These are phyloP conservation scores for Candolleomyces eurysporus DNA, from an alignment of 768 basidiomycete genomes.

Conservation along the genomic window DNA sequence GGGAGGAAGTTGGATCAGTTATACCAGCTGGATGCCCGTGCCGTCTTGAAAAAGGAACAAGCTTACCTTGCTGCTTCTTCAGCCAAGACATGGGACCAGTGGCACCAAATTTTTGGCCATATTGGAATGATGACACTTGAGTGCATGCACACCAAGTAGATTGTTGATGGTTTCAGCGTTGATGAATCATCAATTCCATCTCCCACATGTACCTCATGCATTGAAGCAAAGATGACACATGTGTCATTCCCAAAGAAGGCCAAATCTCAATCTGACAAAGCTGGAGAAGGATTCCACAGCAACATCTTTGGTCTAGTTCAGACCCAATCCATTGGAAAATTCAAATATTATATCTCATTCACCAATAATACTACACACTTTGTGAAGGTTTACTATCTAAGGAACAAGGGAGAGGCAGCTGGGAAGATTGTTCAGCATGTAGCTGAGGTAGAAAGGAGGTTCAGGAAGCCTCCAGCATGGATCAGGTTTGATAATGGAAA, in stretches of 20 bases:
- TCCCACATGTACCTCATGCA: conserved; percentile 30
- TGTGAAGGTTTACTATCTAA: conserved; percentile 11
- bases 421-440: background rate
- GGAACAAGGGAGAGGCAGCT: conserved; percentile 13
- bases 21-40: conserved; percentile 17
- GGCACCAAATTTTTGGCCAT: conserved; percentile 26
- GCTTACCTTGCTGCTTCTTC: conserved; percentile 10
- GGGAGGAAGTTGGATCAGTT: conserved; percentile 12
- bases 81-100: conserved; percentile 23
- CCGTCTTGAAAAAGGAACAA: conserved; percentile 3
- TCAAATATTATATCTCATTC: conserved; percentile 26
- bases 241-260: conserved; percentile 30
- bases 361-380: conserved; percentile 19
- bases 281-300: conserved; percentile 17
- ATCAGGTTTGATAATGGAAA: conserved; percentile 25
- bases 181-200: conserved; percentile 14
- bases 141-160: conserved; percentile 9
- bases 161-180: conserved; percentile 19
- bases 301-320: conserved; percentile 33
- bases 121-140: conserved; percentile 20
- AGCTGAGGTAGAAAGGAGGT: background rate
- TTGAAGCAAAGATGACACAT: conserved; percentile 31
- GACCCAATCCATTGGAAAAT: conserved; percentile 17
- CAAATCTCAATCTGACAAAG: conserved; percentile 13
- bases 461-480: background rate